Base-by-base conservation (phyloP, 2,329 filamentous ascomycete genomes). In the Claviceps sp. region DNA sequence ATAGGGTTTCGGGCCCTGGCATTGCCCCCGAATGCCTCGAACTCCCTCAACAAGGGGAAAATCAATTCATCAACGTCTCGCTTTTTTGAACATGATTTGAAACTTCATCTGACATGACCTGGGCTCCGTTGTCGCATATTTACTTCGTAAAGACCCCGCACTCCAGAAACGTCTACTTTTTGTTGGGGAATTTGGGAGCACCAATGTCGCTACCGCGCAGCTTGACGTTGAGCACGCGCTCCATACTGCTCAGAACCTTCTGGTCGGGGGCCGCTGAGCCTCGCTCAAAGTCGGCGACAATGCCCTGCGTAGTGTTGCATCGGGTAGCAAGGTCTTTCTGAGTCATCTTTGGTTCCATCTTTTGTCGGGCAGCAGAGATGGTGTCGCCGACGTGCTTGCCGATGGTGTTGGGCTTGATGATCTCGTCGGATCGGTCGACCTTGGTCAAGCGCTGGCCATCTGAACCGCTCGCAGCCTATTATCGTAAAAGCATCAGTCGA, bases 401-500 rank as follows among this genome's bases (percentile, higher is more conserved):
- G 54, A 96, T 77, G 47, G 89, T 94, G 75, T 95, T 95, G 65
- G 89, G 90, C 76, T 95, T 95, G 72, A 97, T 85, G 72, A 96
- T 95, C 68, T 96, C 93, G 76, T 97, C 90, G 67, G 83, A 84
- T 61, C 91, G 90, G 77, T 97, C 93, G 70, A 98, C 90, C 77
- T 97, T 96, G 60, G 93, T 97, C 59, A 97, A 78, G 67, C 88
- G 90, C 74, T 98, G 93, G 61, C 93, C 93, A 72, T 97, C 91
- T 59, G 61, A 61, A 50, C 59, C 56, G 24, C 57, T 54, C 18
- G 59, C 57, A 18, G 55, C 34, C 67, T 70, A 40, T 49, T 30
- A 34, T 14, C 26, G 22, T 14, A 6, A 26, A 34, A 49, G 22
- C 48, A 50, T 65, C 44, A 66, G 54, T 22, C 42, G 26, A 11